Evolutionary conservation across 768 basidiomycete genomes (phyloP), one percentile per base, ranked within the genome.

Genomic region (Phylloporus arenicola): DNA sequence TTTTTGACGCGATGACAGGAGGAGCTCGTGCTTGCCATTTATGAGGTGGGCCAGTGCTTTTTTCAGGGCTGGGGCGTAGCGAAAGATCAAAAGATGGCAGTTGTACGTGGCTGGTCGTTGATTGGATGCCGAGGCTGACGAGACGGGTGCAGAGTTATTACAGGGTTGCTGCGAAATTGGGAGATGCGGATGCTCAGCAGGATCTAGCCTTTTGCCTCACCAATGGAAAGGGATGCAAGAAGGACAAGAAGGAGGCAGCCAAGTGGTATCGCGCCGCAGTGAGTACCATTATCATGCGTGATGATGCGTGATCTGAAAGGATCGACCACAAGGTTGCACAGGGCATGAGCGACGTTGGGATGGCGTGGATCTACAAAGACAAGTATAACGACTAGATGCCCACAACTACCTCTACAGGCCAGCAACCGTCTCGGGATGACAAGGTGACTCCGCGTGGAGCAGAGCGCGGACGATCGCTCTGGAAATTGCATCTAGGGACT

Each of bases 31-130:
- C 74, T 94, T 19, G 90, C 92, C 1, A 87, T 94, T 41, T 90
- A 92, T 62, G 92, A 94, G 69, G 89, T 94, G 4, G 92, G 89
- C 1, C 88, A 91, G 66, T 92, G 89, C 63, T 95, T 92, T 69
- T 88, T 88, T 64, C 88, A 91, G 45, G 92, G 92, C 1, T 94
- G 92, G 91, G 92, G 92, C 8, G 83, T 91, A 12, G 63, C 70
- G 25, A 89, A 90, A 64, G 89, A 94, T 67, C 84, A 88, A 71
- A 89, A 86, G 75, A 90, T 93, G 88, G 89, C 80, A 6, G 83
- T 91, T 22, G 86, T 88, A 64, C 49, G 86, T 78, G 12, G 7
- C 10, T 24, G 37, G 20, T 31, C 20, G 27, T 10, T 42, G 51
- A 20, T 9, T 45, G 24, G 13, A 6, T 48, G 29, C 22, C 22